Base-by-base conservation (phyloP, 2,329 filamentous ascomycete species). In the Phialocephala sp. region DNA sequence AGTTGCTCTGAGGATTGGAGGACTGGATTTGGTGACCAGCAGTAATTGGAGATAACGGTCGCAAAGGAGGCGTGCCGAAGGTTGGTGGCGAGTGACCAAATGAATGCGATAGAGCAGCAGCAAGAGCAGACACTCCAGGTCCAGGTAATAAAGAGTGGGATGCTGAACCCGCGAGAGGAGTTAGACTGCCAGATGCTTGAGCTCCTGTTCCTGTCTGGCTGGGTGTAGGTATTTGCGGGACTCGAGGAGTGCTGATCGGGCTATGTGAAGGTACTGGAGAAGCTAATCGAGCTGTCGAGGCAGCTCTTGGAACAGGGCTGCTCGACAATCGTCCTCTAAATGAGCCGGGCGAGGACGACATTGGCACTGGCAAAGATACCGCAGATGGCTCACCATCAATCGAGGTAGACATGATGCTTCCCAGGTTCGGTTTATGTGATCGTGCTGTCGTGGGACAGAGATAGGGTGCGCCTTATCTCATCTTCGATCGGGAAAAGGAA, bases 41-140 rank as follows among this genome's bases (percentile, higher is more conserved):
- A 58, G 81, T 78, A 32, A 81, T 78, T 45, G 89, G 90, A 55
- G 90, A 91, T 52, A 83, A 80, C 47, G 87, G 78, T 64, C 87
- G 72, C 4, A 77, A 80, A 11, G 88, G 84, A 59, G 88, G 88
- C 2, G 88, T 91, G 58, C 89, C 90, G 70, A 90, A 87, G 55
- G 88, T 85, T 45, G 90, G 88, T 20, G 91, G 90, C 32, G 89
- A 89, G 58, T 86, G 85, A 68, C 89, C 90, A 43, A 91, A 80
- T 12, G 89, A 91, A 72, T 90, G 89, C 66, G 91, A 91, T 69
- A 97, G 81, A n/a, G 93, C 94, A 32, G 92, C 91, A 41, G 94
- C 93, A 62, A 98, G 86, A 67, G 93, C 94, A 32, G 94, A 97
- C 58, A 93, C 87, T 27, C 93, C 93, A 8, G 93, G 93, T 0